Conservation (phyloP, 345 rosid species). For the Populus euphratica region DNA sequence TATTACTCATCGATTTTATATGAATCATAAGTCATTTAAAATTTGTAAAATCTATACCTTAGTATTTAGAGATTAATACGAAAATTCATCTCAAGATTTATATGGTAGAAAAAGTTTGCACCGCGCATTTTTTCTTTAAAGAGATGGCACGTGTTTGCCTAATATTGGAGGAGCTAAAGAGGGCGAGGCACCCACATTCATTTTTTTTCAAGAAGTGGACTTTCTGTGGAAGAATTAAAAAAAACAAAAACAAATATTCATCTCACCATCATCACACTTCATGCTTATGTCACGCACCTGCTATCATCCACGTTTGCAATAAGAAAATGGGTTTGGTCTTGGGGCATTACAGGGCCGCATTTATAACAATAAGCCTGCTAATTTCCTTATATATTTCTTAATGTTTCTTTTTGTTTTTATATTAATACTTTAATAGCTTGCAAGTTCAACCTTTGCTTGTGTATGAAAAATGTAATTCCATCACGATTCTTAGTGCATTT, state of each 20-base stretch:
- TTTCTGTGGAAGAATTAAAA: not conserved
- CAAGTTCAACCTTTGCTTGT: not conserved
- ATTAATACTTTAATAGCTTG: not conserved
- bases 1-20: too few relatives aligned
- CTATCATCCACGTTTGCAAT: slow-evolving; percentile 51
- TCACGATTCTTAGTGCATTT: too few relatives aligned
- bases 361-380: not conserved
- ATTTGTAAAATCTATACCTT: too few relatives aligned
- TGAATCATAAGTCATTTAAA: too few relatives aligned
- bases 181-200: too few relatives aligned
- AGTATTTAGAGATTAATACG: too few relatives aligned
- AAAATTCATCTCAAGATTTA: too few relatives aligned
- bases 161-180: not conserved
- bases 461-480: not conserved
- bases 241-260: not conserved
- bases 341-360: slow-evolving; percentile 32
- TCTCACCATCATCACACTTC: slow-evolving; percentile 36
- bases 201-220: not conserved
- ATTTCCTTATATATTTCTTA: too few relatives aligned
- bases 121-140: not conserved
- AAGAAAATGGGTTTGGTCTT: slow-evolving; percentile 49
- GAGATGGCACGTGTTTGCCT: not conserved
- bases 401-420: too few relatives aligned
- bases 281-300: slow-evolving; percentile 60
- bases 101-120: too few relatives aligned